Conservation (phyloP, 805 yeast species). For the Candida quercuum region DNA sequence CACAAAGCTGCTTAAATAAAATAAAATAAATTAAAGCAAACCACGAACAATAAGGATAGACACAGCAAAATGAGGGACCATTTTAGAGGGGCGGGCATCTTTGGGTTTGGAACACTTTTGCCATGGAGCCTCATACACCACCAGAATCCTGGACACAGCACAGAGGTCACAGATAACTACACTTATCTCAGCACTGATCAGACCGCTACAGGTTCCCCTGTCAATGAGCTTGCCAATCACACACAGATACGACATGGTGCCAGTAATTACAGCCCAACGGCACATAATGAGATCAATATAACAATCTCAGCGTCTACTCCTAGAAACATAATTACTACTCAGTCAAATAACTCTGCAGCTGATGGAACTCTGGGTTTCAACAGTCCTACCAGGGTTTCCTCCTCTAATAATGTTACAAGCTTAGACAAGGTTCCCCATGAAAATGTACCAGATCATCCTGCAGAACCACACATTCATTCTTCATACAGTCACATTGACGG, state of each 20-base stretch:
- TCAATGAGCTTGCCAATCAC: neutral
- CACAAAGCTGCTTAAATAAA: no score
- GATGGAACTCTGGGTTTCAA: neutral
- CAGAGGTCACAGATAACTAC: neutral
- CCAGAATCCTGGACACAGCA: neutral
- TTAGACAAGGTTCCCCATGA: slow-evolving; percentile 4
- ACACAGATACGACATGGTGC: neutral
- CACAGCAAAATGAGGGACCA: no score
- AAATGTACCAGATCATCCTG: no score
- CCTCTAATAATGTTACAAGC: neutral
- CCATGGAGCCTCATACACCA: slow-evolving; percentile 1
- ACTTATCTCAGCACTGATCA: neutral
- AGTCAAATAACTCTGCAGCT: no score
- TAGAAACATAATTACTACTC: neutral
- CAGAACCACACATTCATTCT: no score
- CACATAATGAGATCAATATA: no score
- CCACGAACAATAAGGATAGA: no score
- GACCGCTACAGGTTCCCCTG: neutral
- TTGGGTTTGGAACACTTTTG: neutral
- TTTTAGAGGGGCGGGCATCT: slow-evolving; percentile 1
- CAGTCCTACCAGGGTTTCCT: neutral
- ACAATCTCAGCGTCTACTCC: no score
- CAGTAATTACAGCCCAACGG: no score
- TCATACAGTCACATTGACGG: no score
- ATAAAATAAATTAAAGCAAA: no score